Evolutionary conservation across 2,329 filamentous ascomycete genomes (phyloP), one percentile per base, ranked within the genome.

Genomic region (Thermomyces lanuginosus): DNA sequence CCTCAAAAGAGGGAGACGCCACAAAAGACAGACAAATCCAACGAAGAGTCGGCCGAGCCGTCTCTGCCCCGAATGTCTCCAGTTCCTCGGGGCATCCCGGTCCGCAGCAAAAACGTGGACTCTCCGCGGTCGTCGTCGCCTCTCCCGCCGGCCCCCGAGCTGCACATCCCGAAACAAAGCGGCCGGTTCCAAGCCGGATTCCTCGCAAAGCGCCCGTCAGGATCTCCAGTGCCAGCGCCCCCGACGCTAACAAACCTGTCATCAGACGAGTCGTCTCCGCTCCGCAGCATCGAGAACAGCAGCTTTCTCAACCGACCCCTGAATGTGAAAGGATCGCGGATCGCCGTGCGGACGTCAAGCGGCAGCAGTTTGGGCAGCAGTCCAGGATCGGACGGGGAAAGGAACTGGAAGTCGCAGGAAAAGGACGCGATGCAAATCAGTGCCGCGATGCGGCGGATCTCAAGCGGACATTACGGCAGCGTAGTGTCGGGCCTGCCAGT

Each of bases 141-240:
- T 22, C 60, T 65, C 43, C 73, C 53, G 35, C 63, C 51, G 42
- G 67, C 46, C 47, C 70, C 64, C 16, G 59, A 68, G 27, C 55
- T 75, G 18, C 66, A 76, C 21, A 48, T 72, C 18, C 68, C 66
- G 33, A 64, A 63, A 41, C 79, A 79, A 41, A 69, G 69, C 26
- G 78, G 69, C 53, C 70, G 86, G 22, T 95, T 95, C 56, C 80
- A 92, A 42, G 68, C 83, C 2, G 86, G 86, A 4, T 92, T 92
- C 49, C 58, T 95, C 13, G 72, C 79, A 1, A 77, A 75, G 49
- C 72, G 58, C 68, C 67, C 55, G 19, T 53, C 66, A 23, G 73
- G 67, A 27, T 82, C 77, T 3, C 76, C 78, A 3, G 53, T 68
- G 4, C 76, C 78, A 3, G 53, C 68, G 4, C 63, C 68, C 8